These are phyloP conservation scores for Ambrosia trifida DNA, from an alignment of 129 eudicot genomes.

Conservation along the genomic window DNA sequence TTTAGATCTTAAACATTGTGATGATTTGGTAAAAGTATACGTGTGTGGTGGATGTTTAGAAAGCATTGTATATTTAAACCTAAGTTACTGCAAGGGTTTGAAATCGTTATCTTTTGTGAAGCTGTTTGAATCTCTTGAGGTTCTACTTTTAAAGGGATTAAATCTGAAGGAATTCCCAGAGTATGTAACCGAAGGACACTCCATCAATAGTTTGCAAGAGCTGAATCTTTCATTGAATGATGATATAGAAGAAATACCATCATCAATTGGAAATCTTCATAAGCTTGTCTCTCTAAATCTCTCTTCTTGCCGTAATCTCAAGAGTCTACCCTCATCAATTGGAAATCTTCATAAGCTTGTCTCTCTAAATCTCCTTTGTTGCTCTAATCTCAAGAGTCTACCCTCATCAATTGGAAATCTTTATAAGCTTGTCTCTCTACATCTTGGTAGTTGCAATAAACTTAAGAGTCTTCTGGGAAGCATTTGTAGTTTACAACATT, in stretches of 20 bases:
- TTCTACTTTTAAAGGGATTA: background rate
- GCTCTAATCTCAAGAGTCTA: too few species aligned
- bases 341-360: too few species aligned
- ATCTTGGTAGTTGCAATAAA: too few species aligned
- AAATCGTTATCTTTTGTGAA: background rate
- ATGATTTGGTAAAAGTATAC: background rate
- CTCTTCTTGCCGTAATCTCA: fast-evolving
- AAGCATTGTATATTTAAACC: background rate
- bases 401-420: background rate
- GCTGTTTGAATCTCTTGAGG: background rate
- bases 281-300: background rate
- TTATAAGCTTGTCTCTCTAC: too few species aligned
- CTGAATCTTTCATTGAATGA: too few species aligned
- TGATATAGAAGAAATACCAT: background rate
- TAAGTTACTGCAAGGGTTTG: background rate
- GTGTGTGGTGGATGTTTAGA: background rate
- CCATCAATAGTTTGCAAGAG: background rate
- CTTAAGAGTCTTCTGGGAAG: too few species aligned
- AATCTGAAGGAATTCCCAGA: background rate
- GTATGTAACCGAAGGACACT: background rate
- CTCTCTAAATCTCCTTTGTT: too few species aligned
- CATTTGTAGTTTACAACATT: too few species aligned
- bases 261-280: too few species aligned
- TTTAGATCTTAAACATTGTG: background rate
- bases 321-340: too few species aligned